A percentile compares a stretch with the other conserved stretches of the same genome.
These are phyloP conservation scores for Lactifluus rugatus DNA, from an alignment of 768 basidiomycete genomes.

Conservation along the genomic window DNA sequence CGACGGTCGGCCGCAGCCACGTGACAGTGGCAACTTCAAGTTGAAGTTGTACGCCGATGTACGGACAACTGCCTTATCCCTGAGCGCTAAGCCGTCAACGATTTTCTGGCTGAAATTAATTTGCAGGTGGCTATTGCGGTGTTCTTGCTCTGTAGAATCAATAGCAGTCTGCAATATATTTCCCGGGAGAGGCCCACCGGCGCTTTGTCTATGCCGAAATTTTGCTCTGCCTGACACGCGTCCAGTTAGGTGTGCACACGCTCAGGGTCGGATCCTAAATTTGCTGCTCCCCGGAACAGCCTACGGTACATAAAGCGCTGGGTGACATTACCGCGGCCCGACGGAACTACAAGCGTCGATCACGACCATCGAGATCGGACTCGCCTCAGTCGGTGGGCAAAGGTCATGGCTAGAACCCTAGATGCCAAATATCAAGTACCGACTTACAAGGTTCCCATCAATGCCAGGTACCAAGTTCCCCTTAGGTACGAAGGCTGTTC, in stretches of 20 bases:
- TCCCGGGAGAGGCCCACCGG: background rate
- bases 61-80: too few relatives aligned
- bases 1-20: background rate
- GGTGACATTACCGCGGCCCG: too few relatives aligned
- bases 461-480: background rate
- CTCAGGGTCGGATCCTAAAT: background rate
- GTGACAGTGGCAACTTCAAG: too few relatives aligned
- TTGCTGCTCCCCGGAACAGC: background rate
- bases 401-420: background rate
- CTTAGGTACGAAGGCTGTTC: background rate
- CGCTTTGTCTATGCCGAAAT: background rate
- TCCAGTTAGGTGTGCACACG: background rate
- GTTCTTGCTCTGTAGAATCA: too few relatives aligned
- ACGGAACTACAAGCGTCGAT: too few relatives aligned
- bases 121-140: too few relatives aligned
- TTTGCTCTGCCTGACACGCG: background rate
- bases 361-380: background rate
- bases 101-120: too few relatives aligned
- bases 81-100: too few relatives aligned
- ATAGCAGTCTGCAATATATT: background rate
- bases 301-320: too few relatives aligned
- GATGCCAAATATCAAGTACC: background rate
- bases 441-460: conserved; percentile 6
- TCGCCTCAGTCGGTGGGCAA: background rate
- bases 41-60: too few relatives aligned